A percentile compares a stretch with the other conserved stretches of the same genome.
Conservation (phyloP, 257 asterid species). For the Dorcoceras hygrometricum region DNA sequence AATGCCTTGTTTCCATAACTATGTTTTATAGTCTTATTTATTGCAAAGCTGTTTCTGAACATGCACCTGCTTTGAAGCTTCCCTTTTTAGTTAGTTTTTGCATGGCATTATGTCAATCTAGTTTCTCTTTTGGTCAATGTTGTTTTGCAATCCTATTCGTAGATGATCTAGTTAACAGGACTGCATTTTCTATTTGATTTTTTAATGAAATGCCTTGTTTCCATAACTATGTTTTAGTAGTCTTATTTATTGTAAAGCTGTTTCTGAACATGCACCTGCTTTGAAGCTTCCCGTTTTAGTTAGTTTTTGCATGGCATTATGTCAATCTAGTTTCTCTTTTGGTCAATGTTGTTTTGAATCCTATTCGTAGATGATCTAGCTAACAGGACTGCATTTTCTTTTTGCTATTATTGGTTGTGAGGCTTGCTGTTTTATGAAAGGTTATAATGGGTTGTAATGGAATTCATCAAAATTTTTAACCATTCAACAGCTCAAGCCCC, state of each 20-base stretch:
- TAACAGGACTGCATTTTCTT: not conserved
- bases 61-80: not conserved
- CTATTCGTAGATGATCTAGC: constrained; percentile 4
- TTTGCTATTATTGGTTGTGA: not conserved
- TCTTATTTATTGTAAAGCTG: not conserved
- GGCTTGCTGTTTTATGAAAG: not conserved
- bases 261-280: not conserved
- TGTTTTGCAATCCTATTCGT: not conserved
- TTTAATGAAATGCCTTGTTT: constrained; percentile 8
- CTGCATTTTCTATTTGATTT: not conserved
- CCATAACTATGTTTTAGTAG: constrained; percentile 8
- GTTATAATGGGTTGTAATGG: not conserved
- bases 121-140: not conserved
- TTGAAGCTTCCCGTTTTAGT: not conserved
- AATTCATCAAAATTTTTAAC: no score
- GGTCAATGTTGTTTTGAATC: not conserved
- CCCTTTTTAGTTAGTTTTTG: not conserved
- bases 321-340: not conserved
- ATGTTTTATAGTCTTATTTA: constrained; percentile 5
- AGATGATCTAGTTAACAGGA: not conserved
- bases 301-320: not conserved
- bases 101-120: not conserved
- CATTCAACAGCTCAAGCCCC: no score
- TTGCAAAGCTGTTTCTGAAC: not conserved
- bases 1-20: not conserved